Percentiles rank a stretch among this genome's conserved stretches.
Evolutionary conservation across 2,329 filamentous ascomycete species (phyloP).

Genomic region (Dactylellina leptospora): DNA sequence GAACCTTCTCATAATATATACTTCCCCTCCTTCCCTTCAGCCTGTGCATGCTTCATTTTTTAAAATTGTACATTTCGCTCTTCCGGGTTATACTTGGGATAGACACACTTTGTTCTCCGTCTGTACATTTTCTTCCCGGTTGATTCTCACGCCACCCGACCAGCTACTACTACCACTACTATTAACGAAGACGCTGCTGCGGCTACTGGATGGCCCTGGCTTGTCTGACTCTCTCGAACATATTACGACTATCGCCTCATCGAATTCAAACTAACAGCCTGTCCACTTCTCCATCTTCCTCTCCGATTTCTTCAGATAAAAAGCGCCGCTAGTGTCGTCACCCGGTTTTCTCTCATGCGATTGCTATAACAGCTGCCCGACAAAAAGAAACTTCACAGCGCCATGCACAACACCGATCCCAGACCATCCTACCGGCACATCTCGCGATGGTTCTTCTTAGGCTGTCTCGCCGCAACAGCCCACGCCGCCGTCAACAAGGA

Average conservation of each 20-base stretch:
- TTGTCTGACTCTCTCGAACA: conserved; percentile 6
- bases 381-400: neutral
- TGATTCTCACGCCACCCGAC: conserved; percentile 45
- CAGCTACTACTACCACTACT: neutral
- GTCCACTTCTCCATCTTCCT: conserved; percentile 1
- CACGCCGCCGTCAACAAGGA: conserved; percentile 43
- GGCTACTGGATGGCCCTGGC: conserved; percentile 25
- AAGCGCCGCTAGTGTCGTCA: conserved; percentile 1
- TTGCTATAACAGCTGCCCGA: neutral
- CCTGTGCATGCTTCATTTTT: neutral
- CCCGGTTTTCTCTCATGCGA: neutral
- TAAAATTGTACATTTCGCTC: neutral
- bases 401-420: conserved; percentile 1
- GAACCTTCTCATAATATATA: conserved; percentile 27
- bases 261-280: conserved; percentile 26
- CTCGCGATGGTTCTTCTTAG: conserved; percentile 38
- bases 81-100: neutral
- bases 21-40: neutral
- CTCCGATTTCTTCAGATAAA: conserved; percentile 4
- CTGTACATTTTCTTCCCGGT: neutral
- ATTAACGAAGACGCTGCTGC: neutral
- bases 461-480: conserved; percentile 36
- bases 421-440: conserved; percentile 15
- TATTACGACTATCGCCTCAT: conserved; percentile 22
- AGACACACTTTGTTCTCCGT: neutral